Base-by-base conservation (phyloP, 805 yeast genomes). In the Lachancea mirantina region DNA sequence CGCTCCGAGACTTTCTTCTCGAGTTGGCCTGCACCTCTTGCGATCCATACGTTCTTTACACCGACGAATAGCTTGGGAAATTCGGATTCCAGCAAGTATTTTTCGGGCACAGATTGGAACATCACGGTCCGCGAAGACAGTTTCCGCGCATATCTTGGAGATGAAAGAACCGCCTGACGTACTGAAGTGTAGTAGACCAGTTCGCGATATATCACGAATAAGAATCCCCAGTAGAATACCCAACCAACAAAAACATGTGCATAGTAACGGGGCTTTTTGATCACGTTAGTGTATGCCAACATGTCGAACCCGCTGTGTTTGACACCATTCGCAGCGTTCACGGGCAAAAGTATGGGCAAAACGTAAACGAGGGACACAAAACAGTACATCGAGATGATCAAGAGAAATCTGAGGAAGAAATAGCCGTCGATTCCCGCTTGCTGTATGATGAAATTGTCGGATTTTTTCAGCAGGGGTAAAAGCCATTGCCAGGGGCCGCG, bases 371-470 rank as follows among this genome's bases (percentile, higher is more conserved):
- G 56, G 4, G 84, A 82, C 26, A 75, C 61, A 1, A 76, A 65
- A 36, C 77, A 73, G 24, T 76, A 52, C 5, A 63, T 39, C 8
- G 72, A 62, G 41, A 84, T 62, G 22, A 81, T 49, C 30, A 72
- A 67, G 18, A 92, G 57, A 52, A 82, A 92, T 43, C 98, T 68
- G 40, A 87, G 61, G 56, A 88, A 89, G 52, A 92, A 78, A 62
- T 84, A 89, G 4, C 96, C 96, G 54, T 89, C 97, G n/a, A 89
- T 55, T 11, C 96, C 97, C 14, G 92, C 80, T 49, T 89, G 94
- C 43, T 79, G 77, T 38, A 89, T 74, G 35, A 88, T 67, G 50
- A 83, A 83, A 29, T 80, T 63, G 35, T 83, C 87, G 1, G 84
- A 74, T 50, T 82, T 78, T 29, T 69, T 60, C 30, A 83, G 46